phyloP scores from a whole-genome alignment of 202 grass and related monocot species.

The Setaria viridis region DNA sequence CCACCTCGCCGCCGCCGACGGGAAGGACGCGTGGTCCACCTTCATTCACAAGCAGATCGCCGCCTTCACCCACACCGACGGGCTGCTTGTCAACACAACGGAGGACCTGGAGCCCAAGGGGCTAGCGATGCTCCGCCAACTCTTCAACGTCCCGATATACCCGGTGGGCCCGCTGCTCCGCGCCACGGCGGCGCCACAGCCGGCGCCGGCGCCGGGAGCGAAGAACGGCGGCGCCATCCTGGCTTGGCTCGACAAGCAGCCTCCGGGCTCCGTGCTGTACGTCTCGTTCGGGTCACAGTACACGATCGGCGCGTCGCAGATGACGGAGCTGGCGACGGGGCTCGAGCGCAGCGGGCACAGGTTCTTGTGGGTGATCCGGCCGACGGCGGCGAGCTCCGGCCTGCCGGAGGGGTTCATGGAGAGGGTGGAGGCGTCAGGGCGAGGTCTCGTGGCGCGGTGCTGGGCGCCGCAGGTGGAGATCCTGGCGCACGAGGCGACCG shows the following conservation, averaged over 20 bases:
- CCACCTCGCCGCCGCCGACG: slow-evolving; percentile 39
- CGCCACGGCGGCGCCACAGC: not conserved
- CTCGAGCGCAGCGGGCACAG: slow-evolving; percentile 25
- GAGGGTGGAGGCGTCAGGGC: not conserved
- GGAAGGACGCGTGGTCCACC: not conserved
- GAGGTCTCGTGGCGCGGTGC: slow-evolving; percentile 30
- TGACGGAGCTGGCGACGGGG: slow-evolving; percentile 48
- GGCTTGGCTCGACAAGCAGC: slow-evolving; percentile 47
- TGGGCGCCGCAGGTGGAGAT: slow-evolving; percentile 60
- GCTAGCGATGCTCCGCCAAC: slow-evolving; percentile 41
- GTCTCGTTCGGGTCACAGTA: slow-evolving; percentile 59
- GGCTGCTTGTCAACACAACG: slow-evolving; percentile 44
- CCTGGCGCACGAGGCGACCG: slow-evolving; percentile 51
- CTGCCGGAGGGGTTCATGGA: slow-evolving; percentile 46
- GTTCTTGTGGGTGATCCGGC: slow-evolving; percentile 49
- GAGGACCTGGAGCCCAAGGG: slow-evolving; percentile 44
- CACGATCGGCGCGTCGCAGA: slow-evolving; percentile 45
- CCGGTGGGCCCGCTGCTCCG: slow-evolving; percentile 48
- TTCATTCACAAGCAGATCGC: slow-evolving; percentile 45
- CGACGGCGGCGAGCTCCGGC: slow-evolving; percentile 35
- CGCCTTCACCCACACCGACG: slow-evolving; percentile 30
- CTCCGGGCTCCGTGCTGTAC: slow-evolving; percentile 47
- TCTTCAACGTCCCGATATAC: slow-evolving; percentile 37
- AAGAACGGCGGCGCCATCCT: slow-evolving; percentile 18
- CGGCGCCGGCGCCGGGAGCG: not conserved